Evolutionary conservation across 2,329 filamentous ascomycete genomes (phyloP).

Genomic region (Exophiala calicioides): DNA sequence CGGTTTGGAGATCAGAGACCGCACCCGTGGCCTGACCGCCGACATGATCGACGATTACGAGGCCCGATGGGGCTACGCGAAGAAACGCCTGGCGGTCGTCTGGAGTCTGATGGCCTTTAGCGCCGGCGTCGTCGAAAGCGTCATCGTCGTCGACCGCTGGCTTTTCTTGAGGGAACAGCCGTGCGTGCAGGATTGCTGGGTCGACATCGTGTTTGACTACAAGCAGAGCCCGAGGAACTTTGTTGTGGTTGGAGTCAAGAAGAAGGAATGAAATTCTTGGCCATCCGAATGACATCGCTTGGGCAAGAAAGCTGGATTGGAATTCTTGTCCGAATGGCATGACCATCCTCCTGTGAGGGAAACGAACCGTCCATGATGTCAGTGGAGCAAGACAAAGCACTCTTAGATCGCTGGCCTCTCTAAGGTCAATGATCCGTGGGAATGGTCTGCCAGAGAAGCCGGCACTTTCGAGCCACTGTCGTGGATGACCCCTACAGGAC

Average conservation of each 20-base stretch:
- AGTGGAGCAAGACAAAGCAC: no score
- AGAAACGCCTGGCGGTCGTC: conserved; percentile 79
- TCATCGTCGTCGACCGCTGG: conserved; percentile 91
- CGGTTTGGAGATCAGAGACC: conserved; percentile 62
- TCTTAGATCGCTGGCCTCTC: no score
- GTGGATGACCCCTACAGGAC: no score
- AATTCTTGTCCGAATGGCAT: no score
- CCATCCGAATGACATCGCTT: no score
- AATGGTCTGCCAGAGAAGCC: no score
- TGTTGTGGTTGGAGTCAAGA: conserved; percentile 89
- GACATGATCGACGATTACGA: conserved; percentile 75
- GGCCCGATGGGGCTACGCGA: conserved; percentile 61
- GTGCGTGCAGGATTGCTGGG: conserved; percentile 75
- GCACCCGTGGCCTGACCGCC: conserved; percentile 70
- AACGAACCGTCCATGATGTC: no score
- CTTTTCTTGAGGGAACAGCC: conserved; percentile 80
- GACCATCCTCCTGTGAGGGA: no score
- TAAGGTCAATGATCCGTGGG: no score
- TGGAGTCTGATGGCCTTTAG: conserved; percentile 98
- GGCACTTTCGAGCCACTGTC: no score
- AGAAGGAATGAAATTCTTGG: conserved; percentile 34
- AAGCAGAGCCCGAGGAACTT: conserved; percentile 81
- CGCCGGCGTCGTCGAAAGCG: conserved; percentile 81
- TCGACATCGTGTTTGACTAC: conserved; percentile 92
- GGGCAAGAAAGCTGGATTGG: no score